Evolutionary conservation across 306 rosid species (phyloP).

Genomic region (Quercus bicolor): DNA sequence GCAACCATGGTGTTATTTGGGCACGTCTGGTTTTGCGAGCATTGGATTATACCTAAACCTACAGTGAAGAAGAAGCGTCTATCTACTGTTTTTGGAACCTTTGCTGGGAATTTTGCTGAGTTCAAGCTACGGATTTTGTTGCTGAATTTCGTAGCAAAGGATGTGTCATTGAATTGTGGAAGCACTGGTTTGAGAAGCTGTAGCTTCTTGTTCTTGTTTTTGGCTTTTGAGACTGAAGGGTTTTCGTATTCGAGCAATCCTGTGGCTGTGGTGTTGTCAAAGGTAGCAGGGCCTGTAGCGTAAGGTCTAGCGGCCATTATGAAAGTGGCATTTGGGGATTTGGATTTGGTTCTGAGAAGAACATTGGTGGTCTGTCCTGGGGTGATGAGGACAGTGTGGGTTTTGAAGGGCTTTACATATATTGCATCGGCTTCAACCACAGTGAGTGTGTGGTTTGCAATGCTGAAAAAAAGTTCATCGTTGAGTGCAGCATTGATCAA

Average conservation of each 20-base stretch:
- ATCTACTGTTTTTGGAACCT: constrained; percentile 48
- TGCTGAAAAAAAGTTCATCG: constrained; percentile 68
- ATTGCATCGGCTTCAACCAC: constrained; percentile 73
- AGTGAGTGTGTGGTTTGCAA: constrained; percentile 64
- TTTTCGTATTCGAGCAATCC: constrained; percentile 56
- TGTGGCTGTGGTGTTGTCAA: constrained; percentile 62
- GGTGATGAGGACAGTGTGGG: constrained; percentile 50
- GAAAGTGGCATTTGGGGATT: constrained; percentile 45
- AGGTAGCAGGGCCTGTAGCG: constrained; percentile 57
- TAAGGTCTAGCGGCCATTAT: constrained; percentile 59
- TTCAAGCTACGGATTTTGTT: constrained; percentile 47
- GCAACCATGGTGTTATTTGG: constrained; percentile 54
- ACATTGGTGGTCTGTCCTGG: constrained; percentile 73
- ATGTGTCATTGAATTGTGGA: constrained; percentile 57
- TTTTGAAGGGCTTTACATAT: constrained; percentile 55
- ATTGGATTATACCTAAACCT: constrained; percentile 48
- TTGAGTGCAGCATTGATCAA: constrained; percentile 62
- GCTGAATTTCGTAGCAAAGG: constrained; percentile 46
- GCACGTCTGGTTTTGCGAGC: constrained; percentile 48
- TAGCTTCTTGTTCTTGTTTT: constrained; percentile 29
- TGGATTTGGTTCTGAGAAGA: constrained; percentile 49
- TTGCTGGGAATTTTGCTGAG: constrained; percentile 52
- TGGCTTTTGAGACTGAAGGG: constrained; percentile 11
- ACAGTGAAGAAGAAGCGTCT: constrained; percentile 59
- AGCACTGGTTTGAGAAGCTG: constrained; percentile 46